Evolutionary conservation across 306 rosid species (phyloP).

Genomic region (Trifolium subterraneum): DNA sequence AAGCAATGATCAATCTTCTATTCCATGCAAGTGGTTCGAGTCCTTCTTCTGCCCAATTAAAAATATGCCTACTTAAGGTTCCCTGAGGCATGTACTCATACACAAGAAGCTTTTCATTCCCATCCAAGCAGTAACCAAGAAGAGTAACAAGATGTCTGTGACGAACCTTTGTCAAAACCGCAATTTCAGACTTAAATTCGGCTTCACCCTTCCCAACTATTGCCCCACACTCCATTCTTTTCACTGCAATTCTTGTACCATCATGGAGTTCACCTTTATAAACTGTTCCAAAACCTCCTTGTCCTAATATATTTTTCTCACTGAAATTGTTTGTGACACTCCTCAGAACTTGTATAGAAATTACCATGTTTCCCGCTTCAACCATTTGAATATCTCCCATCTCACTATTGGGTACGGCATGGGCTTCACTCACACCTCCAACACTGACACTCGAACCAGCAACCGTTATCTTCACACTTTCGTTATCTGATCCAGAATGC

Average conservation of each 20-base stretch:
- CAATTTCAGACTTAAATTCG: slow-evolving; percentile 87
- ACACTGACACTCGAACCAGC: slow-evolving; percentile 91
- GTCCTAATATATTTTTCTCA: slow-evolving; percentile 75
- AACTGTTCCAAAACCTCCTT: slow-evolving; percentile 84
- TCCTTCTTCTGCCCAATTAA: slow-evolving; percentile 89
- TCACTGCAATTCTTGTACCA: slow-evolving; percentile 86
- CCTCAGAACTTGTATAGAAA: slow-evolving; percentile 84
- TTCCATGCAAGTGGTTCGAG: slow-evolving; percentile 77
- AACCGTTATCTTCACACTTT: slow-evolving; percentile 86
- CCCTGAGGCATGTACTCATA: slow-evolving; percentile 97
- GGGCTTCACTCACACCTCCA: slow-evolving; percentile 72
- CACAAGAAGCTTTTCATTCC: slow-evolving; percentile 86
- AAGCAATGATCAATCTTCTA: slow-evolving; percentile 72
- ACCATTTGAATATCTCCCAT: slow-evolving; percentile 84
- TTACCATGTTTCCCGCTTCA: slow-evolving; percentile 93
- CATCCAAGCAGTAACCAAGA: slow-evolving; percentile 92
- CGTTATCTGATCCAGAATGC: slow-evolving; percentile 84
- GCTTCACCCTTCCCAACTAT: slow-evolving; percentile 74
- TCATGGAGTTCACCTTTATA: slow-evolving; percentile 89
- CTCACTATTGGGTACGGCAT: slow-evolving; percentile 59
- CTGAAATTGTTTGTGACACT: slow-evolving; percentile 79
- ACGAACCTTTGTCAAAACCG: slow-evolving; percentile 89
- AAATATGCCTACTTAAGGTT: slow-evolving; percentile 77
- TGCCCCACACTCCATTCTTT: slow-evolving; percentile 86
- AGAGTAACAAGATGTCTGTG: slow-evolving; percentile 91